Evolutionary conservation across 2,329 filamentous ascomycete species (phyloP).

Genomic region (Cercospora beticola): DNA sequence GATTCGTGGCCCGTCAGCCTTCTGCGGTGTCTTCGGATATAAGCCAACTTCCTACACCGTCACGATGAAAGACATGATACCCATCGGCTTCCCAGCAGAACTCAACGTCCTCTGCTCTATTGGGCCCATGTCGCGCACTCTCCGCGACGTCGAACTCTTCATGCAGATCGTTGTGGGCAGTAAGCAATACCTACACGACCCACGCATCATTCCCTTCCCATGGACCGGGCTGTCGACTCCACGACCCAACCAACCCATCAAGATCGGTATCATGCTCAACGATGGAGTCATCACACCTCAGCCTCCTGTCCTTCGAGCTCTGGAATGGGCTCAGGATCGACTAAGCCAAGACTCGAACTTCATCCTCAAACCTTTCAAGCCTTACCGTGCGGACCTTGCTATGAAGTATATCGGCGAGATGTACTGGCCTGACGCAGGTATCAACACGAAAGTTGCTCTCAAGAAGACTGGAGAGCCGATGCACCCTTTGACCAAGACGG

Average conservation of each 20-base stretch:
- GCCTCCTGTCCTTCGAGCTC: conserved; percentile 17
- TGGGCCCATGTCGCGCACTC: conserved; percentile 20
- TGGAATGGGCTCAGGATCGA: conserved; percentile 17
- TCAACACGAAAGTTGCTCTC: conserved; percentile 10
- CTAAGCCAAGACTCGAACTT: conserved; percentile 8
- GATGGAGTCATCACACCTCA: conserved; percentile 24
- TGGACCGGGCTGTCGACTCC: conserved; percentile 21
- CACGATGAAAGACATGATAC: conserved; percentile 20
- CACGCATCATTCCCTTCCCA: conserved; percentile 21
- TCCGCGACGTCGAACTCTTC: conserved; percentile 22
- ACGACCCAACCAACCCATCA: conserved; percentile 4
- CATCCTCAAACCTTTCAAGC: conserved; percentile 21
- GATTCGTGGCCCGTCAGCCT: conserved; percentile 83
- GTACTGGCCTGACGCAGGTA: conserved; percentile 22
- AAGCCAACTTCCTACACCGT: conserved; percentile 33
- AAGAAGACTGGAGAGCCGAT: conserved; percentile 18
- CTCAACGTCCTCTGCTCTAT: conserved; percentile 25
- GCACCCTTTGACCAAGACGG: conserved; percentile 19
- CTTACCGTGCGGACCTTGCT: conserved; percentile 15
- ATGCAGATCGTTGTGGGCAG: conserved; percentile 11
- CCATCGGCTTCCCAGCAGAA: conserved; percentile 21
- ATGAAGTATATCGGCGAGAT: conserved; percentile 17
- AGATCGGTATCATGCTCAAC: conserved; percentile 21
- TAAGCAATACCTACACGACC: conserved; percentile 22
- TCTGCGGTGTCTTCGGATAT: conserved; percentile 45